Base-by-base conservation (phyloP, 495 filamentous ascomycete genomes). In the Platismatia glauca region DNA sequence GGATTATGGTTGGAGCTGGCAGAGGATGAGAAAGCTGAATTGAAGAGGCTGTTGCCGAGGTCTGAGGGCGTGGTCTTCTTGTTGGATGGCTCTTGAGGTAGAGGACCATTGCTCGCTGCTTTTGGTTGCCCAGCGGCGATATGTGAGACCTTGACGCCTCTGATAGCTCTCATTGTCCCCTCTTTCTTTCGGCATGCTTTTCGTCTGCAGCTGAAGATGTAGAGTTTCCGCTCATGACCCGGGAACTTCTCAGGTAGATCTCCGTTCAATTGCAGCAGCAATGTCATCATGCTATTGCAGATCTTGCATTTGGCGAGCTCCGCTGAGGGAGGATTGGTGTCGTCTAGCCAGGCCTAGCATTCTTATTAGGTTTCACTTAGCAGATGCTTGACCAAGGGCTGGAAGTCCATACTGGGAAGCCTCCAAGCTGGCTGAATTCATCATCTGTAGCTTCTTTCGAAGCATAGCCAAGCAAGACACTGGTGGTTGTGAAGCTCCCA, bases 261-360 rank as follows among this genome's bases (percentile, higher is more conserved):
- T 68, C 85, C 93, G 74, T 99, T 89, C 50, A 99, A 79, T 73
- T 97, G 90, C 48, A 99, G 82, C 16, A 97, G 82, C 6, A 97
- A 79, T 0, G 84, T 80, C 86, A 97, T 91, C 46, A 89, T 73
- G 37, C 82, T 81, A 62, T 91, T 91, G 81, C 94, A 99, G 66
- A 89, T 81, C 73, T 88, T 92, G 78, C 94, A 99, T 76, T 85
- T 87, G 38, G 88, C 90, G 7, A 96, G 81, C 0, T 85, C 79
- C 24, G 88, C 88, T 3, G 89, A 87, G n/a, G 92, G 89, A 16
- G 88, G 79, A 43, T 79, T 81, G 58, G 71, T 74, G 4, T 81
- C 74, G 63, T 90, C 85, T 12, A 93, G 74, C 93, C 93, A 98
- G 75, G 83, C 84, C 93, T 97, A 59, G 41, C 44, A 29, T 31